Base-by-base conservation (phyloP, 495 filamentous ascomycete species). In the Hypoxylon crocopeplum region DNA sequence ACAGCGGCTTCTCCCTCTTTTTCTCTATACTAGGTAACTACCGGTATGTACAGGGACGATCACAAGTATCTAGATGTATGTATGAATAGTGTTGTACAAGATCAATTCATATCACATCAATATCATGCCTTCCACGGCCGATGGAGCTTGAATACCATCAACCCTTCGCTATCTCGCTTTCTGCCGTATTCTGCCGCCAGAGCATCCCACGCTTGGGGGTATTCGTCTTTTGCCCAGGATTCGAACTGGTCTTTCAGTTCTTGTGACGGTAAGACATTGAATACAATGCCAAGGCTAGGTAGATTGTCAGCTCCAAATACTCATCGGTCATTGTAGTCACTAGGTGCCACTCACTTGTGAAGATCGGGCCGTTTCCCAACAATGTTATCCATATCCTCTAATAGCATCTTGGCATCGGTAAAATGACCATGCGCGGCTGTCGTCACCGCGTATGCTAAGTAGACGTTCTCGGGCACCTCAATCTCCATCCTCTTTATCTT, bases 401-500 rank as follows among this genome's bases (percentile, higher is more conserved):
- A 77, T 29, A 89, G 69, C 56, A 77, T 70, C 47, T 81, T 83
- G 1, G 84, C 87, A 40, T 90, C 82, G 4, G 88, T 82, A 27
- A 89, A 80, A 22, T 85, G 74, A 11, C 82, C 84, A 41, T 89
- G 86, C 7, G 85, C 84, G 0, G 88, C 92, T 21, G 96, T 55
- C 1, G 90, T 87, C 20, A 85, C 86, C 15, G 89, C 76, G 64
- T 95, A 98, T 6, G 84, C 79, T 5, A 82, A 79, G 68, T 88
- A 92, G 13, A 97, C 83, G 2, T 80, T 72, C 30, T 79, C 77
- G 36, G 89, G 88, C n/a, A 94, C 72, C 15, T 85, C 83, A 42
- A 97, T 81, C 17, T 92, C 91, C 75, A 93, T 84, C 13, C 82
- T 72, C 67, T 81, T 82, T 50, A 97, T 76, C 72, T 87, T 87